Base-by-base conservation (phyloP, 2,329 filamentous ascomycete genomes). In the Acrodontium crateriforme region DNA sequence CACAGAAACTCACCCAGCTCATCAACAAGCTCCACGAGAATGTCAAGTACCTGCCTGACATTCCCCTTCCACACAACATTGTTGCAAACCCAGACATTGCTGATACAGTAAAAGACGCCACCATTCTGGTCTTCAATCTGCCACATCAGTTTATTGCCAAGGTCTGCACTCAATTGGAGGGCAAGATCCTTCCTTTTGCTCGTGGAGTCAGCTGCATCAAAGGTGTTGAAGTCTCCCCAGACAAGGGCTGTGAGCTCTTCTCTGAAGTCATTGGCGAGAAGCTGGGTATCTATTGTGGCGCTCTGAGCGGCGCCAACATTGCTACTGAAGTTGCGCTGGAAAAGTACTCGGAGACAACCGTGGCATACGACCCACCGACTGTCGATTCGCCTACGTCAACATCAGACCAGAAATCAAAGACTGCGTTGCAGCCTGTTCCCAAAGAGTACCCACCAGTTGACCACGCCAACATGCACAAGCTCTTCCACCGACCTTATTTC, bases 121-220 rank as follows among this genome's bases (percentile, higher is more conserved):
- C 82, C 15, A 81, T 98, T 38, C 72, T 98, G 38, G 68, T 98
- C 52, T 98, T 98, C 69, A 95, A 95, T 61, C 69, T 93, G 32
- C 80, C 89, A 16, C 89, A 98, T 60, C 83, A 93, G 57, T 98
- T 98, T 55, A 94, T 98, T 50, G 71, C 71, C 50, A 78, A 78
- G 38, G 79, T 85, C 36, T 93, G 85, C 62, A 69, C 78, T 39
- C 75, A 84, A 53, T 66, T 98, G 37, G 69, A 78, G 48, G 89
- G 87, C 35, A 76, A 93, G 46, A 91, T 94, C 40, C 60, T 94
- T 16, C 89, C 89, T 5, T 95, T 75, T 47, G 87, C 89, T 15
- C 74, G 91, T 38, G 89, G 84, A 34, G 84, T 98, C 49, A 92
- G 83, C 52, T 98, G 89, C 58, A 94, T 95, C 62, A 98, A 98